phyloP scores from a whole-genome alignment of 2,329 filamentous ascomycete genomes.

The Westerdykella sp. region DNA sequence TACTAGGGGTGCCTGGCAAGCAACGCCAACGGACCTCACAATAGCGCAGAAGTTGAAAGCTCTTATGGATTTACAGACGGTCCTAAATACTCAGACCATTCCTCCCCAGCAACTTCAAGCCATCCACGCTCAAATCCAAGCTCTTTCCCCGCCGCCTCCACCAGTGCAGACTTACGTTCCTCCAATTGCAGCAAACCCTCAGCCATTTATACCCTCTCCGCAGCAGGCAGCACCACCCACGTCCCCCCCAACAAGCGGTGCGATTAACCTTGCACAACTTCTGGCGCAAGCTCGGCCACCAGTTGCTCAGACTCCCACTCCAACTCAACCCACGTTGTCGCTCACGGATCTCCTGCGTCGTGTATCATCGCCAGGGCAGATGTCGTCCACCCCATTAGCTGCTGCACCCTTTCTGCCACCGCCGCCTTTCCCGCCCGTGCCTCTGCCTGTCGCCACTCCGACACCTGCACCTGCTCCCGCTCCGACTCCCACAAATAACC shows the following conservation, averaged over 20 bases:
- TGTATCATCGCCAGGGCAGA: constrained; percentile 23
- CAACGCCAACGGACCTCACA: constrained; percentile 67
- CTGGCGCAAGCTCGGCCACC: constrained; percentile 21
- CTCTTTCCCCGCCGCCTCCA: constrained; percentile 59
- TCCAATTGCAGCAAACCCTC: constrained; percentile 9
- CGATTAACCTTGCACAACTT: constrained; percentile 26
- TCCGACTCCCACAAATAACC: constrained; percentile 21
- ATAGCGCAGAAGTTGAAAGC: constrained; percentile 76
- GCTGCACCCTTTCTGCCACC: constrained; percentile 21
- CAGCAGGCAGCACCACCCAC: constrained; percentile 16
- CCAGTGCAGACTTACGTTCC: constrained; percentile 33
- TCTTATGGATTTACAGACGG: constrained; percentile 74
- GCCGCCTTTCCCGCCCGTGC: constrained; percentile 23
- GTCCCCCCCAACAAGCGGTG: constrained; percentile 15
- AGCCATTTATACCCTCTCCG: constrained; percentile 22
- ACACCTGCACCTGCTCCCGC: constrained; percentile 22
- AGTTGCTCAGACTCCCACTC: constrained; percentile 8
- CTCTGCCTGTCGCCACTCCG: constrained; percentile 11
- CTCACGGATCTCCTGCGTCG: constrained; percentile 27
- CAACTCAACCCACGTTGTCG: constrained; percentile 5
- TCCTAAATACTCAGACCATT: constrained; percentile 60
- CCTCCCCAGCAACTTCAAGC: constrained; percentile 75
- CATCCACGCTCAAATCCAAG: constrained; percentile 78
- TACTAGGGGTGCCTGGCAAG: constrained; percentile 67
- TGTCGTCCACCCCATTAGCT: constrained; percentile 17